A percentile compares a stretch with the other conserved stretches of the same genome.
phyloP scores from a whole-genome alignment of 192 early-diverging fungal genomes.

The Linnemannia zychae region DNA sequence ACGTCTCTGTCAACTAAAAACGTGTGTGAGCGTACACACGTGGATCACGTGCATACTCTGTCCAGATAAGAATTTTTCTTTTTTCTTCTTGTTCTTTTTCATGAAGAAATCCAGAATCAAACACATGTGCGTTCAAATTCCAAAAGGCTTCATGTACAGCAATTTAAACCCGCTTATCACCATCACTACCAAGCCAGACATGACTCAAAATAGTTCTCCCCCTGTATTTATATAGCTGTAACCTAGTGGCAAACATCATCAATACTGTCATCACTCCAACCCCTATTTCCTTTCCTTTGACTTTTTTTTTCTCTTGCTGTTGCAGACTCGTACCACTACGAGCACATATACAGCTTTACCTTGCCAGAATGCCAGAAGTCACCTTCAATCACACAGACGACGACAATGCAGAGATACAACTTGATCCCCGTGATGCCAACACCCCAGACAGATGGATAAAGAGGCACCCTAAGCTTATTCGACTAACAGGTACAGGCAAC shows the following conservation, averaged over 20 bases:
- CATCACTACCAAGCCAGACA: neutral
- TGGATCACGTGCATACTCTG: neutral
- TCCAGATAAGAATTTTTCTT: neutral
- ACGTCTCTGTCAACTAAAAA: slow-evolving; percentile 5
- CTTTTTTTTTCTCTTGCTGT: neutral
- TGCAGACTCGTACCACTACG: neutral
- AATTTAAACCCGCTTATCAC: neutral
- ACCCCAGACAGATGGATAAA: slow-evolving; percentile 66
- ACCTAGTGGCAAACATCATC: neutral
- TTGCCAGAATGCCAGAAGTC: neutral
- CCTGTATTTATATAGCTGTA: slow-evolving; percentile 6
- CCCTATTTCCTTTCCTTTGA: neutral
- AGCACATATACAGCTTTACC: neutral
- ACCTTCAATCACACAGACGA: slow-evolving; percentile 12
- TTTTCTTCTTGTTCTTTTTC: too few species aligned
- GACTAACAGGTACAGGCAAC: slow-evolving; percentile 55
- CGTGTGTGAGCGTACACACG: slow-evolving; percentile 1
- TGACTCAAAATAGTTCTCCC: neutral
- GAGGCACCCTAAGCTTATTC: slow-evolving; percentile 62
- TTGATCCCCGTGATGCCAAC: slow-evolving; percentile 52
- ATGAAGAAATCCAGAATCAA: too few species aligned
- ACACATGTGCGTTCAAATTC: too few species aligned
- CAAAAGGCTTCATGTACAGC: neutral
- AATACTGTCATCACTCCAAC: neutral
- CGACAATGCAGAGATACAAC: slow-evolving; percentile 20